Evolutionary conservation across 1,139 yeast species (phyloP).

Genomic region (Blastobotrys buckinghamii): DNA sequence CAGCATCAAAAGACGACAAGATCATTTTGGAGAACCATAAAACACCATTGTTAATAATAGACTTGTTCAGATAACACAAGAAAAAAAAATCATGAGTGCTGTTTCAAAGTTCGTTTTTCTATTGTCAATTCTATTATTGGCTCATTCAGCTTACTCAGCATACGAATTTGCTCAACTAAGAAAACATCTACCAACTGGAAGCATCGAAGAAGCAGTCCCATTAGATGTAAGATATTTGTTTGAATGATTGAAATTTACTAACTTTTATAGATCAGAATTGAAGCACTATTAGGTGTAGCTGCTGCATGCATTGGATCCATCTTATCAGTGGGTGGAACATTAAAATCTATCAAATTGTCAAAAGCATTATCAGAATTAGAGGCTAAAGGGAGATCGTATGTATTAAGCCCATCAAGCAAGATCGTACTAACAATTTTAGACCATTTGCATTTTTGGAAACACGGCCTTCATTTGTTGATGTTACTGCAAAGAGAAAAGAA

Average conservation of each 20-base stretch:
- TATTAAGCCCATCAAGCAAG: not conserved
- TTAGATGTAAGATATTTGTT: conserved; percentile 24
- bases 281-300: conserved; percentile 29
- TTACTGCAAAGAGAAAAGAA: conserved; percentile 26
- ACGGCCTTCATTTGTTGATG: conserved; percentile 32
- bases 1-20: too few relatives aligned
- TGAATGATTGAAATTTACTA: not conserved
- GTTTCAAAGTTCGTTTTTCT: not conserved
- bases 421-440: conserved; percentile 11
- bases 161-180: conserved; percentile 29
- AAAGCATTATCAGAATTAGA: conserved; percentile 26
- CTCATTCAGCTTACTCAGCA: conserved; percentile 34
- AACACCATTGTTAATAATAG: too few relatives aligned
- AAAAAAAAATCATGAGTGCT: not conserved
- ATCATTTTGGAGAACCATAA: too few relatives aligned
- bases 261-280: conserved; percentile 27
- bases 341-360: conserved; percentile 29
- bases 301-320: conserved; percentile 24
- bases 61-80: not conserved
- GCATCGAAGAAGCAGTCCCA: conserved; percentile 22
- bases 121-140: conserved; percentile 25
- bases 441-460: conserved; percentile 29
- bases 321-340: conserved; percentile 18
- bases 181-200: conserved; percentile 22
- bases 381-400: conserved; percentile 24